Evolutionary conservation across 2,329 filamentous ascomycete genomes (phyloP), one percentile per base, ranked within the genome.

Genomic region (Xenoacremonium recifei): DNA sequence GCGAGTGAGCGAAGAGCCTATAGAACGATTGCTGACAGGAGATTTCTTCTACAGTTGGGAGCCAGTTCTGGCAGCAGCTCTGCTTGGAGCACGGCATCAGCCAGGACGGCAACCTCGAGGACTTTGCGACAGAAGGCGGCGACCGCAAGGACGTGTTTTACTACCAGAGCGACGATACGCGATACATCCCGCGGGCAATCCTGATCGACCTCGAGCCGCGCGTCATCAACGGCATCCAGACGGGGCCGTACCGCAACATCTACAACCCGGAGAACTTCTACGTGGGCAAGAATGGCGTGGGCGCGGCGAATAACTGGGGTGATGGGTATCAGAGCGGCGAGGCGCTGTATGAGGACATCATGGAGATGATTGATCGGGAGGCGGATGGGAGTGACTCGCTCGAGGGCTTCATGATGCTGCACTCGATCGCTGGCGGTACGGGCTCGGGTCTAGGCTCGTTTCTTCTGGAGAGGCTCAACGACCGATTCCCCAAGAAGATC

Each of bases 231-330:
- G 75, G 83, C 48, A 99, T 99, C 55, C 92, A 97, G 70, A 86
- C 85, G 9, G 90, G 93, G 2, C 85, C 91, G 0, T 99, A 99
- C 75, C 89, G 86, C 67, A 97, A 99, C 66, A 99, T 99, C 46
- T 99, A 99, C 79, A 99, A 99, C 64, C 93, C 93, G 0, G 93
- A 99, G 69, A 99, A 99, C 74, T 96, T 97, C 71, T 99, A 95
- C 65, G 82, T 97, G 39, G 89, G 92, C 58, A 95, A 96, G 65
- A 87, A 92, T 69, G 93, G 93, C 44, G 83, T 89, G 41, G 93
- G 93, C 34, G 93, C 93, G 6, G 93, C 90, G 34, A 99, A 99
- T 69, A 99, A 97, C 67, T 99, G 93, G 93, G 93, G 91, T 47
- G 87, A 93, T 60, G 93, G 93, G 35, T 99, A 99, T 69, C 84